phyloP scores from a whole-genome alignment of 2,329 filamentous ascomycete species.

The Orbilia blumenaviensis region DNA sequence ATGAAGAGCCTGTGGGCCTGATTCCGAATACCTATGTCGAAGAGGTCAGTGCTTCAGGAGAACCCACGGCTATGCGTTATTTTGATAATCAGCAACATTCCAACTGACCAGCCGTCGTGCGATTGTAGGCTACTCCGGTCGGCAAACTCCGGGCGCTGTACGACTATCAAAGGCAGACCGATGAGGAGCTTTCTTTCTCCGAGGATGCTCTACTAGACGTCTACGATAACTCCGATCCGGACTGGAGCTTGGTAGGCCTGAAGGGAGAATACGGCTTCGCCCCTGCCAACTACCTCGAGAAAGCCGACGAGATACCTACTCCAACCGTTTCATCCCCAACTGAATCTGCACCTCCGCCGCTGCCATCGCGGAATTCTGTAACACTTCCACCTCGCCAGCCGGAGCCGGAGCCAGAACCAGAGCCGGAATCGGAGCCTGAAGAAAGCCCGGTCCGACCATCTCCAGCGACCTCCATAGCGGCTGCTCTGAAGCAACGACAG shows the following conservation, averaged over 20 bases:
- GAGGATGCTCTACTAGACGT: slow-evolving; percentile 85
- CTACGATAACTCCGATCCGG: slow-evolving; percentile 88
- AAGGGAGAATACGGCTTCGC: slow-evolving; percentile 91
- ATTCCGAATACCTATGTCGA: slow-evolving; percentile 96
- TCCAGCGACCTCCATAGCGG: slow-evolving; percentile 32
- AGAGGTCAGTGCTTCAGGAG: slow-evolving; percentile 71
- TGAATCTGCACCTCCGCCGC: slow-evolving; percentile 55
- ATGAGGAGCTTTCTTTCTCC: slow-evolving; percentile 94
- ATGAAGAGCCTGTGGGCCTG: slow-evolving; percentile 88
- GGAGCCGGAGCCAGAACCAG: slow-evolving; percentile 16
- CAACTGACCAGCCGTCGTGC: background rate
- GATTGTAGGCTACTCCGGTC: slow-evolving; percentile 70
- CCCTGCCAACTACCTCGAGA: slow-evolving; percentile 93
- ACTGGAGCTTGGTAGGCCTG: slow-evolving; percentile 92
- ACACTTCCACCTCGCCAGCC: background rate
- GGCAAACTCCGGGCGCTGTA: slow-evolving; percentile 89
- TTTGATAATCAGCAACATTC: slow-evolving; percentile 14
- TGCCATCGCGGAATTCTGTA: slow-evolving; percentile 56
- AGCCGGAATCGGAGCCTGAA: slow-evolving; percentile 27
- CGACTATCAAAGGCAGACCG: slow-evolving; percentile 95
- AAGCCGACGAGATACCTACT: slow-evolving; percentile 61
- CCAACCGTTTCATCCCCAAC: slow-evolving; percentile 61
- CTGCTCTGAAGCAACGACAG: slow-evolving; percentile 35
- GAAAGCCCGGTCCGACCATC: slow-evolving; percentile 34
- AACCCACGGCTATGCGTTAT: slow-evolving; percentile 38